Evolutionary conservation across 2,329 filamentous ascomycete genomes (phyloP).

Genomic region (Plectosphaerella plurivora): DNA sequence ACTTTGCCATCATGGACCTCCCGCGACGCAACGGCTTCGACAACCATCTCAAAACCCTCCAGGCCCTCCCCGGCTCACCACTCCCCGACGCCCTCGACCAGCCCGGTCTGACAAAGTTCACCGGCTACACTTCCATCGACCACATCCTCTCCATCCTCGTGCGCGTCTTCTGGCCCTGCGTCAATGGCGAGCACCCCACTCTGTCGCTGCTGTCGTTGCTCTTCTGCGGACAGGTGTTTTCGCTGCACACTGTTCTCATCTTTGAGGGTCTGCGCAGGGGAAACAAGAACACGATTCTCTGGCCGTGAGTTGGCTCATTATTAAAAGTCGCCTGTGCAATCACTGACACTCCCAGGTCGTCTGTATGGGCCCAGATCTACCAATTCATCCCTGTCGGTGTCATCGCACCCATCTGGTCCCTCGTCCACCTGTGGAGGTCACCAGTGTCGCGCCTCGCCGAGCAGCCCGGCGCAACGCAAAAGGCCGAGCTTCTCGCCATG

Average conservation of each 20-base stretch:
- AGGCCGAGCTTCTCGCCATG: conserved; percentile 8
- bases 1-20: neutral
- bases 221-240: conserved; percentile 14
- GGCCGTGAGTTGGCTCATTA: conserved; percentile 8
- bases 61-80: neutral
- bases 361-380: conserved; percentile 15
- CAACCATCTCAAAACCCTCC: neutral
- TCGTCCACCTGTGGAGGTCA: conserved; percentile 15
- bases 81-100: neutral
- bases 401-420: conserved; percentile 16
- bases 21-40: neutral
- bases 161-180: conserved; percentile 12
- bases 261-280: conserved; percentile 14
- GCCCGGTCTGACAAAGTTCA: conserved; percentile 7
- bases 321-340: too few relatives aligned
- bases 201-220: conserved; percentile 14
- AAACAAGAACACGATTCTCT: conserved; percentile 13
- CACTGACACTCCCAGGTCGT: conserved; percentile 7
- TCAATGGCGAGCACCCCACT: conserved; percentile 7
- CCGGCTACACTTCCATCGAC: conserved; percentile 13
- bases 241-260: conserved; percentile 14
- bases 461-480: neutral
- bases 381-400: conserved; percentile 17
- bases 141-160: conserved; percentile 11
- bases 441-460: conserved; percentile 6